Percentiles rank a stretch among this genome's conserved stretches.
Conservation (phyloP, 768 basidiomycete genomes). For the Pulveroboletus sp. region DNA sequence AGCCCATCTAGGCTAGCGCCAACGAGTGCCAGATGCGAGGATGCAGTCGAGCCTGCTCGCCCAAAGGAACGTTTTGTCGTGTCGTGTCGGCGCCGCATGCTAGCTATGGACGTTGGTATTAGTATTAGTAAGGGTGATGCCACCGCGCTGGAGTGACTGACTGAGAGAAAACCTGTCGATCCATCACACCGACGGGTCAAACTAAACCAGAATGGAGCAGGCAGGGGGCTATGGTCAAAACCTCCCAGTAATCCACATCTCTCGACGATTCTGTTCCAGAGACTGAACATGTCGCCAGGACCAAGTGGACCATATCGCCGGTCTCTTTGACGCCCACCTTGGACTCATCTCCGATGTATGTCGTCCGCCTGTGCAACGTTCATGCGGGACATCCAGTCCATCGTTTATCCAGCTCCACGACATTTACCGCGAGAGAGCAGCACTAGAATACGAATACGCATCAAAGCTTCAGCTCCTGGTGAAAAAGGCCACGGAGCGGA, state of each 20-base stretch:
- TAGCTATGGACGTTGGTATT: too few species aligned
- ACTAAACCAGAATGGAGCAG: constrained; percentile 13
- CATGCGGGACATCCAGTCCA: neutral
- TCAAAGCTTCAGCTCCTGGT: constrained; percentile 60
- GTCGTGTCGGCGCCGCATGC: too few species aligned
- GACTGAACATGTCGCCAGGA: constrained; percentile 42
- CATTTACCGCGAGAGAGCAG: constrained; percentile 59
- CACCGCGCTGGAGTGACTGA: too few species aligned
- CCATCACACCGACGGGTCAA: neutral
- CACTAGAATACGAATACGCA: constrained; percentile 77
- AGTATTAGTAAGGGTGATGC: too few species aligned
- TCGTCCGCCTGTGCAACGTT: neutral
- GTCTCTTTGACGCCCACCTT: constrained; percentile 59
- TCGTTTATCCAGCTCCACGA: constrained; percentile 56
- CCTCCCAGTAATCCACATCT: constrained; percentile 44
- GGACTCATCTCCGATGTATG: constrained; percentile 61
- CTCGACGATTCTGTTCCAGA: neutral
- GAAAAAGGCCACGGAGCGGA: constrained; percentile 69
- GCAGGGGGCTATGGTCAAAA: constrained; percentile 42
- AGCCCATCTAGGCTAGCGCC: too few species aligned
- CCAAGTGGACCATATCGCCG: constrained; percentile 62
- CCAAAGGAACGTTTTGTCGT: too few species aligned
- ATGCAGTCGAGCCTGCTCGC: neutral
- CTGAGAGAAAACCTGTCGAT: too few species aligned
- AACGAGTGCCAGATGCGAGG: neutral